Conservation (phyloP, 305 asterid genomes). For the Striga hermonthica region DNA sequence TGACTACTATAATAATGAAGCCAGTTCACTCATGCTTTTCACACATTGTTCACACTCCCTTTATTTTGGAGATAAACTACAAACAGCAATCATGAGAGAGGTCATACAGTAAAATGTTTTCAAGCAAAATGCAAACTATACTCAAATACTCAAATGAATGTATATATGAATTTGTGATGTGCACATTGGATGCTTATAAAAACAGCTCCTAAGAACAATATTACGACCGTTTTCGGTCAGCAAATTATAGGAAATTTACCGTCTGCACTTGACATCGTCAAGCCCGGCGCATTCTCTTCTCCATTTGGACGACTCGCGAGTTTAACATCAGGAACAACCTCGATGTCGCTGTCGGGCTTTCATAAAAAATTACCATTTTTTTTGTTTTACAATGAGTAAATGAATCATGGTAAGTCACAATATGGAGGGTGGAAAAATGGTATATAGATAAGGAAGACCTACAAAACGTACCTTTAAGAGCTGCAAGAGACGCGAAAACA, state of each 20-base stretch:
- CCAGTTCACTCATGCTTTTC: no score
- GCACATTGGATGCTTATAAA: no score
- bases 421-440: not conserved
- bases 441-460: conserved; percentile 4
- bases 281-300: conserved; percentile 24
- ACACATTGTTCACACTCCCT: no score
- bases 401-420: not conserved
- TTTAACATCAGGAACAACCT: conserved; percentile 61
- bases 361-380: not conserved
- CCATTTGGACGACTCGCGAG: conserved; percentile 34
- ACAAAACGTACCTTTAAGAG: conserved; percentile 61
- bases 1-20: no score
- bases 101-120: no score
- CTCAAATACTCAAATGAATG: no score
- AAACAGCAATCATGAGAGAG: no score
- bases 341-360: conserved; percentile 77
- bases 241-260: conserved; percentile 6
- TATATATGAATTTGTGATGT: no score
- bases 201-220: no score
- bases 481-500: conserved; percentile 72
- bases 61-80: no score
- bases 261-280: conserved; percentile 16
- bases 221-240: no score
- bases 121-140: no score
- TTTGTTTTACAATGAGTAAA: conserved; percentile 1